Base-by-base conservation (phyloP, 176 grass and related monocot genomes). In the Oryza rufipogon region DNA sequence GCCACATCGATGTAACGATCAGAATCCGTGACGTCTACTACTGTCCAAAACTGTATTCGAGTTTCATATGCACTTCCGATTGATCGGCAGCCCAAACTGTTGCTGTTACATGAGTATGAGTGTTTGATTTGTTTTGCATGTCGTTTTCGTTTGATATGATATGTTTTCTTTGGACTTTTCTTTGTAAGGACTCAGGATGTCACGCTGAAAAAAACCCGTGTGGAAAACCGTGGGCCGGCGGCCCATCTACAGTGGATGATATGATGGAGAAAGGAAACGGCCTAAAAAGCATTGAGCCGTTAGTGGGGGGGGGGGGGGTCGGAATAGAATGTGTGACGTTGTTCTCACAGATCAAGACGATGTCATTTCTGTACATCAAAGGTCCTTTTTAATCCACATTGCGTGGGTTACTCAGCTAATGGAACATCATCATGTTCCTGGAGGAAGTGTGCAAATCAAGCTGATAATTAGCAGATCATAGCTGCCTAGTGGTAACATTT, bases 1-100 rank as follows among this genome's bases (percentile, higher is more conserved):
- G 9, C 9, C 73, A 25, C 52, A 25, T 85, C 52, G 9, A 49
- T 7, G 23, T 23, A 13, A 66, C 70, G 23, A 66, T 38, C 23
- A 9, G 2, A 23, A 39, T 34, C 47, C 52, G n/a, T 60, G 33
- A 78, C 32, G 74, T 70, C 30, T 20, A 34, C 5, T 54, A 34
- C 41, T 73, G 83, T 79, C 73, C 13, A 65, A 65, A 44, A 44
- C 42, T 2, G 42, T 10, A 66, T 44, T 86, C 34, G 65, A 6
- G 49, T 49, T 76, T 54, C 28, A 1, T 39, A n/a, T 11, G 8
- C 28, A 22, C 32, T 19, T 74, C 38, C 68, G 13, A 26, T 26
- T 61, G 36, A 4, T 9, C 11, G 12, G 42, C 8, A 12, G 5
- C 12, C 33, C 11, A 72, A n/a, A 10, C 64, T 17, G 39, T 42